Evolutionary conservation across 257 asterid genomes (phyloP).

Genomic region (Buddleja alternifolia): DNA sequence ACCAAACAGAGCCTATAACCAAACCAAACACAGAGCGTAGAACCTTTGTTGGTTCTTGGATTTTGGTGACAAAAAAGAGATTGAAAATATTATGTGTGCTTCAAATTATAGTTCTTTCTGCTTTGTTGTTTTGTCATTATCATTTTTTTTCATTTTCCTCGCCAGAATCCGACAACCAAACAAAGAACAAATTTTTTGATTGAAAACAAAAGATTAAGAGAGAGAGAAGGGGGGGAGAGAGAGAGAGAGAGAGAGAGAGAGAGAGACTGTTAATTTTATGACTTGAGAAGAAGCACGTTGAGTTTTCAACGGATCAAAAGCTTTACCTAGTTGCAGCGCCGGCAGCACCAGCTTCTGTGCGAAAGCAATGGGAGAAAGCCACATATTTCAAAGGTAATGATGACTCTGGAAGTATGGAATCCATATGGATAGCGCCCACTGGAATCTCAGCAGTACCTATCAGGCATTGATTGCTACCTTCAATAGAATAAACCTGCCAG

Average conservation of each 20-base stretch:
- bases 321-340: slow-evolving; percentile 86
- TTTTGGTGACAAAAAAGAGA: too few relatives aligned
- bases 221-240: too few relatives aligned
- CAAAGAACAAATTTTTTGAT: too few relatives aligned
- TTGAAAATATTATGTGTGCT: too few relatives aligned
- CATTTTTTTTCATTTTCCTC: too few relatives aligned
- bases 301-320: neutral
- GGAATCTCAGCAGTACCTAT: slow-evolving; percentile 99
- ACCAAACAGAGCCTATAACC: too few relatives aligned
- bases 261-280: neutral
- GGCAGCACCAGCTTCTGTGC: slow-evolving; percentile 99
- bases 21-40: too few relatives aligned
- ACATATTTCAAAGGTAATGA: slow-evolving; percentile 87
- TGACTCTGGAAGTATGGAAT: slow-evolving; percentile 76
- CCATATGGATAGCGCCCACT: slow-evolving; percentile 97
- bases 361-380: slow-evolving; percentile 95
- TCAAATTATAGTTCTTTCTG: too few relatives aligned
- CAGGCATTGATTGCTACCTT: slow-evolving; percentile 92
- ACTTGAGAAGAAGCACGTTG: neutral
- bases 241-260: neutral
- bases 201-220: too few relatives aligned
- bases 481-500: slow-evolving; percentile 91
- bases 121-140: too few relatives aligned
- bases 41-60: too few relatives aligned
- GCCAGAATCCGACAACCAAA: too few relatives aligned